Evolutionary conservation across 1,139 yeast species (phyloP).

Genomic region (Starmera stellimalicola): DNA sequence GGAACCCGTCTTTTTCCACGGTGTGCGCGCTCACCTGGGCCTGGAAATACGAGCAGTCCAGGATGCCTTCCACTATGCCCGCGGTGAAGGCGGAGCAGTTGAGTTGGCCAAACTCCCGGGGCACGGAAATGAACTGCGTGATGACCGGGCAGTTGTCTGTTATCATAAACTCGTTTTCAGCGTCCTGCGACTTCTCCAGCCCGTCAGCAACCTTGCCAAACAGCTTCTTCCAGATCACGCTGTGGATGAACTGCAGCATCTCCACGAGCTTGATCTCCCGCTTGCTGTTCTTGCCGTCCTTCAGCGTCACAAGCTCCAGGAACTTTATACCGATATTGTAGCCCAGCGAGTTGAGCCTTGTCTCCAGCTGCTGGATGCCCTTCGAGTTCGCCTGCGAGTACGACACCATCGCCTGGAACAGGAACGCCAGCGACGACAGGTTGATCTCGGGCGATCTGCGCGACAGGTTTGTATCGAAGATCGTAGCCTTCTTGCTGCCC

Average conservation of each 20-base stretch:
- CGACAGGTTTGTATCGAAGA: conserved; percentile 61
- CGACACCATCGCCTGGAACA: conserved; percentile 66
- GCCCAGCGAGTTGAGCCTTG: conserved; percentile 67
- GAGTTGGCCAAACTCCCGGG: conserved; percentile 69
- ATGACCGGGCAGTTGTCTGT: conserved; percentile 75
- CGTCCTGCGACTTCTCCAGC: conserved; percentile 78
- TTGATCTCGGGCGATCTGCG: conserved; percentile 62
- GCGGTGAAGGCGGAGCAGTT: conserved; percentile 79
- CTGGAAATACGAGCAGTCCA: conserved; percentile 71
- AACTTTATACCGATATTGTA: conserved; percentile 55
- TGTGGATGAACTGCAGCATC: conserved; percentile 74
- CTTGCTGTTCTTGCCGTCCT: conserved; percentile 61
- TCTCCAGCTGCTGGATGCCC: conserved; percentile 72
- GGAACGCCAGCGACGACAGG: conserved; percentile 54
- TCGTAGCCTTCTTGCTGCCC: conserved; percentile 17
- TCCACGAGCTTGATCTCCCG: conserved; percentile 72
- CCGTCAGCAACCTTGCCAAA: conserved; percentile 85
- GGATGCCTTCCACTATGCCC: conserved; percentile 84
- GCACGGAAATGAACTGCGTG: conserved; percentile 69
- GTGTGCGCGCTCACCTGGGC: conserved; percentile 87
- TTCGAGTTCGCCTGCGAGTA: conserved; percentile 55
- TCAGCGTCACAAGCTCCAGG: conserved; percentile 46
- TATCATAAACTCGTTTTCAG: conserved; percentile 71
- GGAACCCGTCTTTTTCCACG: conserved; percentile 45
- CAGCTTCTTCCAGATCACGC: conserved; percentile 70